Base-by-base conservation (phyloP, 225 moss, liverwort and hornwort species). In the Asterella californica region DNA sequence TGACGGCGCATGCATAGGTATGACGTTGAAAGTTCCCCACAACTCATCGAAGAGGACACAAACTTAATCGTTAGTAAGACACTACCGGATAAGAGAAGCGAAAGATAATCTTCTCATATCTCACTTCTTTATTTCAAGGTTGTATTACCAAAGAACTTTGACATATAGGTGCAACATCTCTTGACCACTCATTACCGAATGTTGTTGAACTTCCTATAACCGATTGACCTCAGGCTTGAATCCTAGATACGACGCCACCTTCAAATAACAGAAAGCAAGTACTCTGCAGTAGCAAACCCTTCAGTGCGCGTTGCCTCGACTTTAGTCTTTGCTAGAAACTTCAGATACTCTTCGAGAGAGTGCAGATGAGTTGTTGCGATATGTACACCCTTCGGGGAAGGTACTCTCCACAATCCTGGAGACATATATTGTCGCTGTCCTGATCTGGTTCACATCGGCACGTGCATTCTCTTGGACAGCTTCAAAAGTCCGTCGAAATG, bases 381-480 rank as follows among this genome's bases (percentile, higher is more conserved):
- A 54, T 74, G 50, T 74, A 74, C 74, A 74, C 32, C 52, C 50
- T 33, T 30, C n/a, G 74, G 18, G 67, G 30, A 74, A 33, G 50
- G 27, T 53, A 74, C 74, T 74, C 74, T 52, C 52, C 74, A 74
- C n/a, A 74, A 53, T 74, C 18, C 33, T 30, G 74, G 73, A 74
- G 52, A 74, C 53, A 30, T 74, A 34, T 74, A 32, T 17, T 50
- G 74, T 52, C 30, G 18, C 30, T 53, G 19, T 53, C 25, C 32
- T 74, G 21, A 52, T 47, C 50, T 74, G 30, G 52, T 74, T 52
- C 53, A 74, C 52, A 50, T 53, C 74, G 74, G 52, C 52, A 52
- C n/a, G 29, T 52, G 74, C 30, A 5, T 67, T 67, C 30, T 15
- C 65, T 65, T 67, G 34, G 67, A 67, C 33, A 67, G 34, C 30